Percentiles rank a stretch among this genome's conserved stretches.
These are phyloP conservation scores for Lepidium sativum DNA, from an alignment of 345 rosid genomes.

Conservation along the genomic window DNA sequence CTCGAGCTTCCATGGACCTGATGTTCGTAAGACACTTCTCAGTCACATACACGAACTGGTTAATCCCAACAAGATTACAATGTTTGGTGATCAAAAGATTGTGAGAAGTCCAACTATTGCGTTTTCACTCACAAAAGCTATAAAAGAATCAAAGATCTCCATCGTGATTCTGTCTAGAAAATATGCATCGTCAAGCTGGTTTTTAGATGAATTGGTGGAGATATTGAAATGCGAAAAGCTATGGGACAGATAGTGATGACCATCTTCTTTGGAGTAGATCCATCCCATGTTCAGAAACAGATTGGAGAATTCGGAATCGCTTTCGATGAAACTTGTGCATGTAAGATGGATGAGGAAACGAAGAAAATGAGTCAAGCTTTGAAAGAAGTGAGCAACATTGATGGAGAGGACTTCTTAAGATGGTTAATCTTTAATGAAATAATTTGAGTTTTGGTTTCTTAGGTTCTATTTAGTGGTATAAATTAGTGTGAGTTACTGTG, in stretches of 20 bases:
- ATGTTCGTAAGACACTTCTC: conserved; percentile 2
- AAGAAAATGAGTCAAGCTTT: not conserved
- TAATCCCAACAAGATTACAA: not conserved
- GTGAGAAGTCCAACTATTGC: not conserved
- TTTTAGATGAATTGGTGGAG: conserved; percentile 13
- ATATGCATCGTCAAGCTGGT: conserved; percentile 19
- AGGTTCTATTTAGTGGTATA: not conserved
- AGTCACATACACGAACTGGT: not conserved
- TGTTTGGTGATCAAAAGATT: conserved; percentile 1
- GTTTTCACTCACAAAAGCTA: not conserved
- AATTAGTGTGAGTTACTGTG: too few relatives aligned
- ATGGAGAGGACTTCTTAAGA: not conserved
- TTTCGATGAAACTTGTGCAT: not conserved
- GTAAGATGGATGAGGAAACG: not conserved
- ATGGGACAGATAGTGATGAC: conserved; percentile 2
- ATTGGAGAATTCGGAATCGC: not conserved
- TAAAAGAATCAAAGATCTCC: conserved; percentile 1
- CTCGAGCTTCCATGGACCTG: conserved; percentile 7
- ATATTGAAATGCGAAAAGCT: conserved; percentile 1
- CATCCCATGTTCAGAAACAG: not conserved
- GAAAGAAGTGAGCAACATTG: not conserved
- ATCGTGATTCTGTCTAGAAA: conserved; percentile 4
- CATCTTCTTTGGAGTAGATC: not conserved
- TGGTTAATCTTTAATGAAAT: not conserved
- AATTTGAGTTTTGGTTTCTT: not conserved